These are phyloP conservation scores for Cryphonectria naterciae DNA, from an alignment of 2,329 filamentous ascomycete genomes.

Conservation along the genomic window DNA sequence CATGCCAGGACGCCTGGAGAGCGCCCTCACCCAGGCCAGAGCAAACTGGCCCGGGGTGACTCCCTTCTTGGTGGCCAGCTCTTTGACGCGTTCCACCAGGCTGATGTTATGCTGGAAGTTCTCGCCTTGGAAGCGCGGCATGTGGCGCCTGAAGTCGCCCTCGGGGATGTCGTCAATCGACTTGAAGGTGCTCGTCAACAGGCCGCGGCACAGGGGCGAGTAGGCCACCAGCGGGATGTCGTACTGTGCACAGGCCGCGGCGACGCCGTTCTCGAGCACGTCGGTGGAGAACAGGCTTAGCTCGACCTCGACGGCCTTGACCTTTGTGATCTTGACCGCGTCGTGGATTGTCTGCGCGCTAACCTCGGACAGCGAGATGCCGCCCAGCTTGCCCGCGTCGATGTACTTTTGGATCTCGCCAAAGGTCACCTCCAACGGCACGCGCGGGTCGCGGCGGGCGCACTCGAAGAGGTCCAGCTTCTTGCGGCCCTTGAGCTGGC, in stretches of 20 bases:
- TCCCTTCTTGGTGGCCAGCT: conserved; percentile 62
- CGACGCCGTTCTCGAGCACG: conserved; percentile 54
- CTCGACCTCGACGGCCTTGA: conserved; percentile 58
- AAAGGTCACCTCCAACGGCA: conserved; percentile 50
- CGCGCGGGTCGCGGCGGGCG: conserved; percentile 58
- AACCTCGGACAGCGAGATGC: conserved; percentile 57
- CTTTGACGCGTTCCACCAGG: conserved; percentile 61
- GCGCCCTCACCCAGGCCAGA: conserved; percentile 62
- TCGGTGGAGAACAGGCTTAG: conserved; percentile 55
- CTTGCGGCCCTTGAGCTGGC: conserved; percentile 56
- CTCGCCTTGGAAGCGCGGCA: conserved; percentile 65
- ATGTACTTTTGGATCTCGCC: conserved; percentile 51
- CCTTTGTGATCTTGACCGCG: conserved; percentile 48
- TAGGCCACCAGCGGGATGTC: conserved; percentile 61
- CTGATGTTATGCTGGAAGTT: conserved; percentile 68
- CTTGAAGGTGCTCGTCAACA: conserved; percentile 60
- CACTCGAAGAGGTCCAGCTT: conserved; percentile 65
- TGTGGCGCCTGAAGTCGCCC: conserved; percentile 48
- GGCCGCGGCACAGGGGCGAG: conserved; percentile 58
- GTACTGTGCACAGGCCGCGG: conserved; percentile 52
- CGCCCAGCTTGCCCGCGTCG: conserved; percentile 55
- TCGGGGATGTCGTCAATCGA: conserved; percentile 58
- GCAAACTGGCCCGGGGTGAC: conserved; percentile 68
- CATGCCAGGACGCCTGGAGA: conserved; percentile 56
- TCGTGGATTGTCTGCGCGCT: conserved; percentile 53